Base-by-base conservation (phyloP, 2,329 filamentous ascomycete species). In the Pseudogymnoascus sp. region DNA sequence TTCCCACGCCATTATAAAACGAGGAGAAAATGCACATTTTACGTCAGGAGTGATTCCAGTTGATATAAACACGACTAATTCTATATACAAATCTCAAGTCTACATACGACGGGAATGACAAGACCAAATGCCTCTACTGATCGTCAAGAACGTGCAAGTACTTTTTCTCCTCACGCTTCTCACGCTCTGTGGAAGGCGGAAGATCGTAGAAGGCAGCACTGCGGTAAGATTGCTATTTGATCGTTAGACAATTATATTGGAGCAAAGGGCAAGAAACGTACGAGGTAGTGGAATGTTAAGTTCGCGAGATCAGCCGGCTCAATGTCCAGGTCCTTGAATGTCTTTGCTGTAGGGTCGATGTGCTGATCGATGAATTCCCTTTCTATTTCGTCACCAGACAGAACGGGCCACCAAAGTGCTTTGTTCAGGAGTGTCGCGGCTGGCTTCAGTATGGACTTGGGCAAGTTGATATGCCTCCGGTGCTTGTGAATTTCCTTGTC, bases 131-230 rank as follows among this genome's bases (percentile, higher is more conserved):
- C 36, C 53, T 76, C 79, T 87, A 95, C 82, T 92, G 85, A 76
- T 95, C 88, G 75, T 96, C 91, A 74, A 91, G 80, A 66, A 99
- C 93, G 76, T 99, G 95, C 76, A 97, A 80, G 76, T 96, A 99
- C 82, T 97, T 95, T 84, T 88, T 95, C 78, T 97, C 93, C 77
- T 97, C 93, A 71, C 85, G 84, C 84, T 88, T 95, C 83, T 99
- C 95, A 77, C 89, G 90, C 80, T 97, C 93, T 36, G 93, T 97
- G 72, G 93, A 88, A 59, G 95, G 93, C 60, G 95, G 95, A 69
- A 97, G 83, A 75, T 99, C 93, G 77, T 96, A 96, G 84, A 88
- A 95, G 72, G 87, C 85, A 64, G 89, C 85, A 78, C 90, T 93
- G 74, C 95, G 89, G 82, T 91, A 97, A 76, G 87, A 89, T 89